Base-by-base conservation (phyloP, 2,329 filamentous ascomycete species). In the Lachnellula arida region DNA sequence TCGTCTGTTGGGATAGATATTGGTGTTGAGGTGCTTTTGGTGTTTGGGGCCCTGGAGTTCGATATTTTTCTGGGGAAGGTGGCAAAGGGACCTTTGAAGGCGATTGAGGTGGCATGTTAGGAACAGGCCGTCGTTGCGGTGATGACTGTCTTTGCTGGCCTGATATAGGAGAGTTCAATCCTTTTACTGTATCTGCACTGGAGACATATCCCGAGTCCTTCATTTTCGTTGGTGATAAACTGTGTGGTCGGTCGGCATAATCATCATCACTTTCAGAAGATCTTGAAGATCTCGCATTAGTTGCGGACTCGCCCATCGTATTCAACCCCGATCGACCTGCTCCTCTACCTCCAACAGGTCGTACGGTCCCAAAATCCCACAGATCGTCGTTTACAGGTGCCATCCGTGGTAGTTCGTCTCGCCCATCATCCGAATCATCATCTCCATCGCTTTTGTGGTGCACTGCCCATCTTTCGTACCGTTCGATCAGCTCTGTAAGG, bases 361-460 rank as follows among this genome's bases (percentile, higher is more conserved):
- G 82, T 51, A 99, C 90, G 0, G 94, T 99, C 44, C 94, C 94
- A 76, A 99, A 99, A 72, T 99, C 94, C 94, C 94, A 99, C 69
- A 97, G 84, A 71, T 97, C 94, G 70, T 97, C 90, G 59, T 87
- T 80, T 7, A 82, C 76, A 17, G 74, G 75, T 60, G 77, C 74
- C n/a, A 74, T 71, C 60, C 71, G 66, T 51, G 70, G 66, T 46
- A 73, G 67, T 55, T 78, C 73, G 48, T 78, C 72, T 19, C 76
- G 74, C 12, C 78, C 75, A 47, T 82, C 79, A 39, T 81, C 78
- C 8, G 77, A 78, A 22, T 89, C 84, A 25, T 82, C 80, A 7
- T 91, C 88, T 14, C 44, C 44, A 1, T 88, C 84, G 14, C 84
- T 82, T 57, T 91, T 91, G 67, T 94, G 86, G 5, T 86, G 87